Evolutionary conservation across 139 green algal genomes (phyloP).

Genomic region (Pleodorina starrii): DNA sequence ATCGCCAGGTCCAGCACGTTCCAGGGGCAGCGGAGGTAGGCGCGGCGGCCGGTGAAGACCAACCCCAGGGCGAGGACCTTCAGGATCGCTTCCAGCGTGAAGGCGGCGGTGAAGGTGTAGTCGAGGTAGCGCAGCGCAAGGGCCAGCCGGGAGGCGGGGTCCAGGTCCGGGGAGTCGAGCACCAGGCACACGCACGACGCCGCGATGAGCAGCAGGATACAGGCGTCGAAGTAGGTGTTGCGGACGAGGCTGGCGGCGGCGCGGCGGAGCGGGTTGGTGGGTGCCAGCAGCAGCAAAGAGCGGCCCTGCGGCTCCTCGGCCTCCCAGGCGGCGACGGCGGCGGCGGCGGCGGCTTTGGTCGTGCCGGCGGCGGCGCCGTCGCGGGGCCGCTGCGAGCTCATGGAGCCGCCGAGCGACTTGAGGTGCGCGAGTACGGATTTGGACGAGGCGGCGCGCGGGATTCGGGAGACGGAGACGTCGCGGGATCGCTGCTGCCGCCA

Average conservation of each 20-base stretch:
- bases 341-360: too few relatives aligned
- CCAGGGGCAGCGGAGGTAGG: constrained; percentile 82
- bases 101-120: constrained; percentile 71
- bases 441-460: neutral
- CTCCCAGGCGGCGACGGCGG: too few relatives aligned
- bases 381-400: neutral
- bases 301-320: neutral
- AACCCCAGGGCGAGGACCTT: constrained; percentile 81
- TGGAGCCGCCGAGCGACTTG: neutral
- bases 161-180: constrained; percentile 67
- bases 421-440: neutral
- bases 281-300: constrained; percentile 59
- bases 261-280: constrained; percentile 58
- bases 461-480: neutral
- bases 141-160: constrained; percentile 52
- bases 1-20: constrained; percentile 67
- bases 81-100: constrained; percentile 73
- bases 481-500: neutral
- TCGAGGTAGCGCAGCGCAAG: constrained; percentile 53
- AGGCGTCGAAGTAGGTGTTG: constrained; percentile 69
- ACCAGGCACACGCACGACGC: constrained; percentile 71
- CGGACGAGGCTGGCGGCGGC: constrained; percentile 43
- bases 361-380: neutral
- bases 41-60: constrained; percentile 60
- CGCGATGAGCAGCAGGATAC: constrained; percentile 76